Base-by-base conservation (phyloP, 2,329 filamentous ascomycete species). In the Pseudocercospora musae region DNA sequence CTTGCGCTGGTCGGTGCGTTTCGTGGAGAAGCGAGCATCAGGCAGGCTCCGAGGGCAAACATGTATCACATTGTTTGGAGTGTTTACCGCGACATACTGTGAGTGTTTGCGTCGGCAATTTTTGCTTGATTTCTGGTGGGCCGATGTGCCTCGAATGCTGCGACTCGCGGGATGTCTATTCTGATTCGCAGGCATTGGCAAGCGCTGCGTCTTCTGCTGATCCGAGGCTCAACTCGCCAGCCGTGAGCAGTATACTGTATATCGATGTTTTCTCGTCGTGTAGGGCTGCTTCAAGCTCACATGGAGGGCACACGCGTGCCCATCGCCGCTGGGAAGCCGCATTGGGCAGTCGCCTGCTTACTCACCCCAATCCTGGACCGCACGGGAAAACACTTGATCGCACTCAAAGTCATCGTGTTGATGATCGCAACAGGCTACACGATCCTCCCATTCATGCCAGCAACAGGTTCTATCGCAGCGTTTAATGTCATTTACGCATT, bases 401-500 rank as follows among this genome's bases (percentile, higher is more conserved):
- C 46, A 1, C 9, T 59, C 0, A 59, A 59, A 21, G 11, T 52
- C 8, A 50, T 50, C 20, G 46, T 59, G 2, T 2, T 50, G 1
- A 6, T 50, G 1, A 40, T 52, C 20, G 57, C 57, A 0, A 29
- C 21, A 4, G 27, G 13, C 2, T 59, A 59, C 18, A 59, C 57
- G 31, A 23, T 29, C n/a, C 42, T 59, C n/a, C 42, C 46, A 8
- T 59, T 8, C 5, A 50, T 59, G 9, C 57, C 57, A 1, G 21
- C 23, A 31, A 59, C 57, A 4, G 42, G 18, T 44, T 59, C 57
- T 25, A 25, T 50, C 13, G 57, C 57, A 9, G 44, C 23, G 4
- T 92, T 90, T 0, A 96, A 91, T 72, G 81, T 89, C 58, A 83
- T 96, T 18, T 85, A 90, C 65, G 85, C 87, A 4, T 64, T 94